Evolutionary conservation across 495 filamentous ascomycete genomes (phyloP), one percentile per base, ranked within the genome.

Genomic region (Aspergillus haitiensis): DNA sequence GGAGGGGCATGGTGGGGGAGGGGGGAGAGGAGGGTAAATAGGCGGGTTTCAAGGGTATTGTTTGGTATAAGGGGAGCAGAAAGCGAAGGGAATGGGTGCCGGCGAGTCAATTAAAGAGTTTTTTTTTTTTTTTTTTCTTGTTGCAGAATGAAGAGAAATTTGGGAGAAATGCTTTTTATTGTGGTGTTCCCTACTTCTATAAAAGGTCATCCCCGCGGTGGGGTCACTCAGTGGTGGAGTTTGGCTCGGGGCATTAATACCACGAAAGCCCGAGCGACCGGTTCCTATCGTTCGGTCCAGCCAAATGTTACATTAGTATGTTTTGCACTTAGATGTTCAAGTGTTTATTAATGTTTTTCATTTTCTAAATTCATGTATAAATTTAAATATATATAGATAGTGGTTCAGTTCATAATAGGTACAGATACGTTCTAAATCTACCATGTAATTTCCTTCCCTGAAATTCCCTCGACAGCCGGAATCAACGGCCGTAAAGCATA

Each of bases 401-500:
- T 27, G 21, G 21, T 27, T 27, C 21, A 27, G 3, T 27, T 27
- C 21, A 27, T 27, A 27, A 27, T 27, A 27, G 21, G 21, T 27
- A 27, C 21, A 27, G 3, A 27, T 27, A 27, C 21, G 21, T 27
- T n/a, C 9, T 5, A 52, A 36, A 40, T 64, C 54, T 56, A 60
- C 76, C 76, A 79, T n/a, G 59, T 63, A 63, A 78, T 78, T 44
- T 75, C 70, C 59, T 75, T 79, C 36, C 70, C 75, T 63, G 72
- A 68, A 40, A 72, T 50, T 6, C 73, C 74, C 53, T 78, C 75
- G 6, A 76, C 56, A 12, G 66, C 64, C 4, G 75, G 76, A 57
- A 79, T 69, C 62, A 70, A 62, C 39, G 68, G 61, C 56, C 78
- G 66, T 63, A 86, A 61, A 9, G 82, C 83, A 55, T 78, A 78